Percentiles rank a stretch among this genome's conserved stretches.
Evolutionary conservation across 2,329 filamentous ascomycete species (phyloP).

Genomic region (Diaporthe longicolla): DNA sequence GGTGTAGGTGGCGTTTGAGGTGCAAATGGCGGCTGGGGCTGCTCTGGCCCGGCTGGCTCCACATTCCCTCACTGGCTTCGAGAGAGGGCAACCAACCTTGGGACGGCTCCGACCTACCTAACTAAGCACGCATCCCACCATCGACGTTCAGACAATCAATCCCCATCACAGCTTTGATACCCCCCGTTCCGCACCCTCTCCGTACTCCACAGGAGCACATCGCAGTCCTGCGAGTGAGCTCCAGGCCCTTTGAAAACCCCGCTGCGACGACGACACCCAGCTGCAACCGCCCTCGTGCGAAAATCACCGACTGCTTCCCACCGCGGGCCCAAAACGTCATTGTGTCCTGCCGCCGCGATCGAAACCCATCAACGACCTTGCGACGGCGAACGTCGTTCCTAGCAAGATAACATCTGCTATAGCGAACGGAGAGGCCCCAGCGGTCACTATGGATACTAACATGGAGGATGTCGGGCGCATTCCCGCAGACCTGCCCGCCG

Average conservation of each 20-base stretch:
- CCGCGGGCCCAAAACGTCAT: slow-evolving; percentile 41
- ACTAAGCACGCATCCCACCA: slow-evolving; percentile 40
- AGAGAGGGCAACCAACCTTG: slow-evolving; percentile 40
- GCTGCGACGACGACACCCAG: slow-evolving; percentile 36
- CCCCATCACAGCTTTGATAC: slow-evolving; percentile 42
- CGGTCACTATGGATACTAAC: slow-evolving; percentile 86
- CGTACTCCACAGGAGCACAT: slow-evolving; percentile 28
- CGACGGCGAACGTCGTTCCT: slow-evolving; percentile 21
- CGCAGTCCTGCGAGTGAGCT: slow-evolving; percentile 34
- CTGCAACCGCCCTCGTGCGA: slow-evolving; percentile 36
- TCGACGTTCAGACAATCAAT: slow-evolving; percentile 31
- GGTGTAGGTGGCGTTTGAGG: slow-evolving; percentile 35
- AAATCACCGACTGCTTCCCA: slow-evolving; percentile 37
- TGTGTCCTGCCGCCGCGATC: slow-evolving; percentile 38
- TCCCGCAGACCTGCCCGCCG: slow-evolving; percentile 82
- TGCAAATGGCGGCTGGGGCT: slow-evolving; percentile 36
- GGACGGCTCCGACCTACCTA: slow-evolving; percentile 30
- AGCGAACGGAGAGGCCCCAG: slow-evolving; percentile 23
- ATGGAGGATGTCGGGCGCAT: slow-evolving; percentile 98
- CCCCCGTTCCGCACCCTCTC: slow-evolving; percentile 36
- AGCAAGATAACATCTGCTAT: slow-evolving; percentile 29
- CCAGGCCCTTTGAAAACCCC: slow-evolving; percentile 2
- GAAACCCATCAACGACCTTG: slow-evolving; percentile 42
- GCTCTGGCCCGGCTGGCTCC: slow-evolving; percentile 19
- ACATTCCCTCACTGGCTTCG: slow-evolving; percentile 34